Evolutionary conservation across 306 rosid species (phyloP), one percentile per base, ranked within the genome.

Genomic region (Castanospermum australe): DNA sequence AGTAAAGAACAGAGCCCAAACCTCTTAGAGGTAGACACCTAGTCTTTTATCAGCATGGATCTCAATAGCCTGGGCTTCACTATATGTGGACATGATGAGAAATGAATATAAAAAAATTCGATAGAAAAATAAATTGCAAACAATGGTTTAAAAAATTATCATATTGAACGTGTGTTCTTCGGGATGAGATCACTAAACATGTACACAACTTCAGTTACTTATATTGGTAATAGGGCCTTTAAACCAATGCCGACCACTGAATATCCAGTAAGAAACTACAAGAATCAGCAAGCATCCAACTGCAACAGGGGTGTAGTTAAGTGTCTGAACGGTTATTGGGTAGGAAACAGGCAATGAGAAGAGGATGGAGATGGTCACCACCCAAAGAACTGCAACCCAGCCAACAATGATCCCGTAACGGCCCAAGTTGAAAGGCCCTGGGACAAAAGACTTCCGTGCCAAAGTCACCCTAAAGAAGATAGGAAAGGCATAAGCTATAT

Each of bases 301-400:
- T 6, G 99, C 98, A 33, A 91, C 88, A 50, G 99, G 99, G 4
- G 99, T 91, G 73, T 95, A 93, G 89, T 95, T 95, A 62, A 95
- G 94, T 18, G 90, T 93, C 81, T 83, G 56, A 11, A 82, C 72
- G 30, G 96, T 91, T 52, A 95, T 18, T 30, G 99, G 99, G 75
- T 95, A 93, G 1, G 92, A 86, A 36, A 93, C 97, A 11, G 97
- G 98, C 83, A 91, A 72, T 0, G 99, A 95, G 89, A 95, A 93
- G 67, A 95, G 92, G 39, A 95, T 65, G 0, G 98, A 91, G 65
- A 95, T 95, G 60, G 78, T 85, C 22, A 75, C 84, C 48, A 93
- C 99, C 99, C 99, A 95, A 70, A 90, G 84, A 73, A 95, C 99
- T 2, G 98, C 90, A 61, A 86, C 51, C 98, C 98, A 93, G 38